Base-by-base conservation (phyloP, 306 rosid genomes). In the Cercis canadensis region DNA sequence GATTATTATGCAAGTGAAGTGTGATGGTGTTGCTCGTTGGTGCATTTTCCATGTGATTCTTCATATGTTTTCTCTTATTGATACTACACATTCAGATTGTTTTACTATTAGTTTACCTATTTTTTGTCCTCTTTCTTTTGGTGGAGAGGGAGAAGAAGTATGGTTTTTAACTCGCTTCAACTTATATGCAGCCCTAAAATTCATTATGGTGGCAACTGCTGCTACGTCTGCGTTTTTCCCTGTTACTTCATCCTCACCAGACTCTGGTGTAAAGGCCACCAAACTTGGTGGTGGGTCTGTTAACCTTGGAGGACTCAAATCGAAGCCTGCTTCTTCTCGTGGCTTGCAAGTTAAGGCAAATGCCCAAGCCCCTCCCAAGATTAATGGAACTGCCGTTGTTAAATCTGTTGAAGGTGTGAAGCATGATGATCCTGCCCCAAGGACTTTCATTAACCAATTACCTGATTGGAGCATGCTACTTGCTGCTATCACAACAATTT, bases 391-490 rank as follows among this genome's bases (percentile, higher is more conserved):
- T 36, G 17, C 84, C 4, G 91, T 89, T 64, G 84, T 89, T 72
- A 77, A 85, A 39, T 21, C 92, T 55, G 76, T 77, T 41, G 97
- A 83, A 67, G 78, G 78, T 55, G 73, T 79, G 77, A 91, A 80
- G 87, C 77, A 72, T 41, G 96, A 84, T 10, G 89, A 78, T 69
- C 83, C 89, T 55, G 79, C 91, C 11, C 86, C 99, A 0, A 81
- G 96, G 81, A 95, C 97, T 72, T 95, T 95, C 74, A 95, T 95
- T 73, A 92, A 95, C 73, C 92, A 85, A 69, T 84, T 95, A 75
- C 99, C 99, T 83, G 97, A 95, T 69, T 95, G 99, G 99, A 95
- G 99, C 72, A 88, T 95, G 97, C 99, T 95, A 62, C 97, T 95
- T 79, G 99, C 99, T 70, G 99, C 99, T 54, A 92, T 95, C 55